Percentiles rank a stretch among this genome's conserved stretches.
Evolutionary conservation across 192 early-diverging fungal genomes (phyloP).

Genomic region (Gaertneriomyces semiglobifer): DNA sequence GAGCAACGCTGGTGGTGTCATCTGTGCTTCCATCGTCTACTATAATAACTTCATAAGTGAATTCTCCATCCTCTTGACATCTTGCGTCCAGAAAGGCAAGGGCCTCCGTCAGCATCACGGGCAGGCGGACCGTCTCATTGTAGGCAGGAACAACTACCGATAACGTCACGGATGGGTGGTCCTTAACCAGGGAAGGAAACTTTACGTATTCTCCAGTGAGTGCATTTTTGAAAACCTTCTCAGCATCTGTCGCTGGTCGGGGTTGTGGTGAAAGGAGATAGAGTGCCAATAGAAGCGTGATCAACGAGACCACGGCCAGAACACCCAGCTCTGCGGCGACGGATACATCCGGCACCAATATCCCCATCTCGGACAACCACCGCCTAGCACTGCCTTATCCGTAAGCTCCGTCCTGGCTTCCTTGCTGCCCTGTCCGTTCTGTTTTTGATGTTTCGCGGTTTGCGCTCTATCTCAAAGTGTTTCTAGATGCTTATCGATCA

Average conservation of each 20-base stretch:
- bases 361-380: too few species aligned
- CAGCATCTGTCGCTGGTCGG: slow-evolving; percentile 23
- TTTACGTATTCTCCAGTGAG: slow-evolving; percentile 27
- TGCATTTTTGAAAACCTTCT: slow-evolving; percentile 50
- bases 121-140: slow-evolving; percentile 82
- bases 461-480: too few species aligned
- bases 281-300: slow-evolving; percentile 9
- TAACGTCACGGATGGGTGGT: slow-evolving; percentile 45
- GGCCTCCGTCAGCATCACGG: slow-evolving; percentile 81
- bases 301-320: background rate
- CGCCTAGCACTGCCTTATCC: too few species aligned
- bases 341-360: background rate
- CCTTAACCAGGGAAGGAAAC: slow-evolving; percentile 41
- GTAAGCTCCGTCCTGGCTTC: too few species aligned
- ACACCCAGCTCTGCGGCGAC: slow-evolving; percentile 3
- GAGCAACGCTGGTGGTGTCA: slow-evolving; percentile 64
- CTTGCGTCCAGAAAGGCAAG: slow-evolving; percentile 59
- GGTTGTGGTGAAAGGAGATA: slow-evolving; percentile 18
- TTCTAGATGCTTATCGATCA: too few species aligned
- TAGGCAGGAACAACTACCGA: slow-evolving; percentile 88
- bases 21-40: slow-evolving; percentile 92
- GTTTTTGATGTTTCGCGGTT: too few species aligned
- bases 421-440: too few species aligned
- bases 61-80: slow-evolving; percentile 30
- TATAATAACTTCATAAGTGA: slow-evolving; percentile 82